Evolutionary conservation across 176 grass and related monocot species (phyloP), one percentile per base, ranked within the genome.

Genomic region (Chrysopogon serrulatus): DNA sequence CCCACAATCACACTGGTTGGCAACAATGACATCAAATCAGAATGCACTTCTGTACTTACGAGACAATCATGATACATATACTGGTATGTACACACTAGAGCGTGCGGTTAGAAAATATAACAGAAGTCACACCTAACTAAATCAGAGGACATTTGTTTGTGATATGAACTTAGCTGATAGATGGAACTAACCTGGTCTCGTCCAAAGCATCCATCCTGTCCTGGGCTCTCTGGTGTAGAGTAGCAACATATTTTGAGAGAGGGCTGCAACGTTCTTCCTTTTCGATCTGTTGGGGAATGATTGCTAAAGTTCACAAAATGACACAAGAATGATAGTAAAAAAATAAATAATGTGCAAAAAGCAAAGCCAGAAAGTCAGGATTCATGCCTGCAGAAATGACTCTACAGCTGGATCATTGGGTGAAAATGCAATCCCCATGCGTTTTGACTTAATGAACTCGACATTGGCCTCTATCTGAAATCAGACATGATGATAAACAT

Each of bases 181-280:
- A 81, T 41, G 12, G 17, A 82, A 64, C 81, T 45, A 88, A 98
- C 96, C 96, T 92, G 41, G 83, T 93, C 73, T 92, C 96, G 5
- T 90, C 82, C 72, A 98, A 56, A 56, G 93, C 75, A 83, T 93
- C 89, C 42, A 79, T 87, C 81, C 91, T 95, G 68, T 90, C 68
- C 74, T 92, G 84, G 9, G 91, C 76, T 86, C 83, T 98, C 68
- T 89, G 64, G 61, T 87, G 93, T 47, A 98, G 83, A 64, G 65
- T 87, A 83, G 87, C 75, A 53, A 92, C 89, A 85, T 88, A 98
- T 80, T 53, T 85, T 43, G 96, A 95, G 63, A 95, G 93, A 87
- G 91, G 93, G 85, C 96, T 93, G 32, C 76, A 83, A 62, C 49
- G 76, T 48, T 80, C 80, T 85, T 92, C 83, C 85, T 94, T 98